A percentile compares a stretch with the other conserved stretches of the same genome.
phyloP scores from a whole-genome alignment of 2,329 filamentous ascomycete species.

The Verticillium isaacii region DNA sequence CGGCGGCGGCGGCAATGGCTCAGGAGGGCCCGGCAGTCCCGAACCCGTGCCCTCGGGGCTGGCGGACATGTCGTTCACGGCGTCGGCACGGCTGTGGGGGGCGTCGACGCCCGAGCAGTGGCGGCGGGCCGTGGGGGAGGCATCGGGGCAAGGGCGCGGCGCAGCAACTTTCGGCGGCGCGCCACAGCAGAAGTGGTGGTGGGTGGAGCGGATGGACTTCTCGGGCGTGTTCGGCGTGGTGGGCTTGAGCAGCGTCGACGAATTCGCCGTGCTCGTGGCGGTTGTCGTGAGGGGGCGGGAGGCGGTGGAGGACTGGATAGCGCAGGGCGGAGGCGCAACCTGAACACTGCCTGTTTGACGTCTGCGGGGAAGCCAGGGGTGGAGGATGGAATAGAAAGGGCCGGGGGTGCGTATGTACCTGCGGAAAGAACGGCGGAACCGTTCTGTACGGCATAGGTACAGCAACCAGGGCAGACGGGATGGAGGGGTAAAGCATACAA shows the following conservation, averaged over 20 bases:
- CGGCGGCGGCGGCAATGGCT: not conserved
- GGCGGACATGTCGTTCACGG: constrained; percentile 13
- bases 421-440: not conserved
- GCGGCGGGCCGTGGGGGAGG: constrained; percentile 9
- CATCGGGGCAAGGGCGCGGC: not conserved
- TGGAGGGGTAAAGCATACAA: not conserved
- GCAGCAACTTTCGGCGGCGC: not conserved
- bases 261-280: constrained; percentile 10
- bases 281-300: constrained; percentile 11
- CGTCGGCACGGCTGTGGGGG: constrained; percentile 12
- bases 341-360: not conserved
- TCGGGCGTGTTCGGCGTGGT: constrained; percentile 10
- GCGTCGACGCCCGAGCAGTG: constrained; percentile 13
- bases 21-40: not conserved
- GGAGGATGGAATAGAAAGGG: not conserved
- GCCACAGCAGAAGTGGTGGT: constrained; percentile 5
- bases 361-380: too few relatives aligned
- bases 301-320: constrained; percentile 12
- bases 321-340: not conserved
- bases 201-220: constrained; percentile 13
- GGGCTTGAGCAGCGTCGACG: constrained; percentile 11
- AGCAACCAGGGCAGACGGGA: not conserved
- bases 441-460: not conserved
- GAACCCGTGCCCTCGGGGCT: not conserved
- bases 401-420: not conserved